Conservation (phyloP, 2,329 filamentous ascomycete genomes). For the Botrytis aclada region DNA sequence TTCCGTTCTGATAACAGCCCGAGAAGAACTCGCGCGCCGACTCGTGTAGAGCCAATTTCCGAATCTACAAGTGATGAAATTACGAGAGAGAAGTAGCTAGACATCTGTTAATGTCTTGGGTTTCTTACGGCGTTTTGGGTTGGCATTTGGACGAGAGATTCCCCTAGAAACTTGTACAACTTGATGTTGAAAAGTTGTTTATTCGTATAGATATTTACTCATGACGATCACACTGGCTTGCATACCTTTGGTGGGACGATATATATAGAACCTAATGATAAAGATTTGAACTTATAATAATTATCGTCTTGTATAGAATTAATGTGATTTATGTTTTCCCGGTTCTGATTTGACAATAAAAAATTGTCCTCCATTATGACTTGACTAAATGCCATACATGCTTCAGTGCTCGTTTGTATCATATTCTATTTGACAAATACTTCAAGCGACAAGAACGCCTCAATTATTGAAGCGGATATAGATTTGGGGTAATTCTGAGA, state of each 20-base stretch:
- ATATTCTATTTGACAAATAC: too few relatives aligned
- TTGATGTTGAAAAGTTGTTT: background rate
- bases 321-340: background rate
- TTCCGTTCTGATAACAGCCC: constrained; percentile 24
- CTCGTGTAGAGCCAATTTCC: background rate
- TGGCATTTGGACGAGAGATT: background rate
- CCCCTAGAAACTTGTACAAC: background rate
- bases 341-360: background rate
- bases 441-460: too few relatives aligned
- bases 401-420: too few relatives aligned
- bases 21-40: background rate
- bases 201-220: background rate
- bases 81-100: constrained; percentile 4
- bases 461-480: too few relatives aligned
- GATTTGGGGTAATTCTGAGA: too few relatives aligned
- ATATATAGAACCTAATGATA: constrained; percentile 6
- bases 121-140: background rate
- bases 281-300: background rate
- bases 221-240: background rate
- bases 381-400: background rate
- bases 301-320: background rate
- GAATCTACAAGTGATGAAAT: constrained; percentile 14
- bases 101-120: background rate
- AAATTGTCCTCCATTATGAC: background rate
- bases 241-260: background rate